A percentile compares a stretch with the other conserved stretches of the same genome.
Conservation (phyloP, 768 basidiomycete genomes). For the Podaxis sp. region DNA sequence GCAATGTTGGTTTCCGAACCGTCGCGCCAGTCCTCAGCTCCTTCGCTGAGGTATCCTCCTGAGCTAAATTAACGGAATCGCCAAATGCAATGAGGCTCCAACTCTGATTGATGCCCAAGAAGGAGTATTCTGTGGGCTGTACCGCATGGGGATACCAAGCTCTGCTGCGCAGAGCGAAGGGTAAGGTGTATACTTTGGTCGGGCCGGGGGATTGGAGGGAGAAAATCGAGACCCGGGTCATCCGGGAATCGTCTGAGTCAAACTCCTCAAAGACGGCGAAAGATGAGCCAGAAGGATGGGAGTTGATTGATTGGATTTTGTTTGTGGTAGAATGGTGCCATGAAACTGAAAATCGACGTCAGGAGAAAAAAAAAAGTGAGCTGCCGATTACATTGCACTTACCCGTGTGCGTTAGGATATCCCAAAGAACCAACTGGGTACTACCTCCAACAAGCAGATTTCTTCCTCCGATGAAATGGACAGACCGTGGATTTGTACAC, state of each 20-base stretch:
- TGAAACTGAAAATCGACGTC: constrained; percentile 41
- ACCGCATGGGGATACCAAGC: constrained; percentile 29
- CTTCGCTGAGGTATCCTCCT: constrained; percentile 40
- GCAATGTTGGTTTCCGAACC: constrained; percentile 53
- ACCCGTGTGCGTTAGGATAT: constrained; percentile 65
- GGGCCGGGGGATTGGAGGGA: constrained; percentile 42
- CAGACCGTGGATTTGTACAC: constrained; percentile 39
- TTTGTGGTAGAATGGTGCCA: constrained; percentile 49
- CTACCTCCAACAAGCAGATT: constrained; percentile 58
- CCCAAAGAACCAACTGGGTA: constrained; percentile 64
- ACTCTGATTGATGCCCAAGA: constrained; percentile 62
- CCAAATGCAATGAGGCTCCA: constrained; percentile 73
- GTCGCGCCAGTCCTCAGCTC: constrained; percentile 29
- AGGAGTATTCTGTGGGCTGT: constrained; percentile 4
- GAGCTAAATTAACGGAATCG: constrained; percentile 44
- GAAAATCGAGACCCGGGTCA: constrained; percentile 50
- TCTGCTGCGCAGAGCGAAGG: constrained; percentile 60
- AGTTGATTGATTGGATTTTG: constrained; percentile 43
- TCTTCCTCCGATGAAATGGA: constrained; percentile 71
- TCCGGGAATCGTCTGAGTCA: constrained; percentile 20
- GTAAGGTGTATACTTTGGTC: constrained; percentile 41
- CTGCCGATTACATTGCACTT: constrained; percentile 21
- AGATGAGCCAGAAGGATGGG: constrained; percentile 54
- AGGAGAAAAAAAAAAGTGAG: neutral
- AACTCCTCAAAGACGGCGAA: constrained; percentile 57